Conservation (phyloP, 495 filamentous ascomycete genomes). For the Hypomontagnella submonticulosa region DNA sequence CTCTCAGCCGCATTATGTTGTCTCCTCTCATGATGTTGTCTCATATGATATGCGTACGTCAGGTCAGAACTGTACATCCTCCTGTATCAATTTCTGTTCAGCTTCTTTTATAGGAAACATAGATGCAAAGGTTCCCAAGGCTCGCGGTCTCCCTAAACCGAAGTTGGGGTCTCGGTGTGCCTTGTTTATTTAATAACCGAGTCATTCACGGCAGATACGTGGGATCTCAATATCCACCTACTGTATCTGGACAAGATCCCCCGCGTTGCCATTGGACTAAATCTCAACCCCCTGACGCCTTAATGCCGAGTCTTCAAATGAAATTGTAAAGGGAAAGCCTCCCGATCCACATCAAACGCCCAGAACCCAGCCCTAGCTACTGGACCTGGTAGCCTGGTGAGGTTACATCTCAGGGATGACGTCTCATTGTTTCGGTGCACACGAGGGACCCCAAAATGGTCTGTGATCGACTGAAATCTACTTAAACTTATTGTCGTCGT, state of each 20-base stretch:
- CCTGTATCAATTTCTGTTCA: not conserved
- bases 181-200: not conserved
- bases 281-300: conserved; percentile 18
- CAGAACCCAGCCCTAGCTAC: conserved; percentile 3
- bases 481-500: conserved; percentile 19
- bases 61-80: not conserved
- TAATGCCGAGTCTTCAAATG: conserved; percentile 19
- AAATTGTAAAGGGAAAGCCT: conserved; percentile 6
- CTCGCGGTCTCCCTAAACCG: not conserved
- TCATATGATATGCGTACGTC: too few relatives aligned
- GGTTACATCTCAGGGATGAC: conserved; percentile 29
- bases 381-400: not conserved
- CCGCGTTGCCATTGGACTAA: conserved; percentile 19
- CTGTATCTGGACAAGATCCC: conserved; percentile 23
- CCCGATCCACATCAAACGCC: conserved; percentile 11
- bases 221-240: conserved; percentile 26
- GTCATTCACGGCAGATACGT: conserved; percentile 20
- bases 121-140: not conserved
- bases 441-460: conserved; percentile 8
- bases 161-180: not conserved
- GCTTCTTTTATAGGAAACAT: not conserved
- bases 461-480: conserved; percentile 1
- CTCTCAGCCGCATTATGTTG: conserved; percentile 24
- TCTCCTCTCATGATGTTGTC: not conserved
- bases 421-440: conserved; percentile 19